Evolutionary conservation across 2,329 filamentous ascomycete species (phyloP), one percentile per base, ranked within the genome.

Genomic region (Aspergillus costaricaensis): DNA sequence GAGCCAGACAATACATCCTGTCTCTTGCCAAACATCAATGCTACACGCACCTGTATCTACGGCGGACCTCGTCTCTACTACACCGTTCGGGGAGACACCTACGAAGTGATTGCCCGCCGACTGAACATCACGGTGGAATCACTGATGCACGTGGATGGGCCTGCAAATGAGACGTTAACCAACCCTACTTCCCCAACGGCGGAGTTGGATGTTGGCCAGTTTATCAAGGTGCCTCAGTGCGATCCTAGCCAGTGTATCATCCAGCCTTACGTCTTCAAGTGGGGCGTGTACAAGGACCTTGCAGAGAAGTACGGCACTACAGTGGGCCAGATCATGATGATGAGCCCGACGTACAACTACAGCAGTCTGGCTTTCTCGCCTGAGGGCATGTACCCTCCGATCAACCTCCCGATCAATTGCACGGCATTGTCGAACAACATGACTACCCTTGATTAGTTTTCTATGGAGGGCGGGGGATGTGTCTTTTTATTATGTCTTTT

Each of bases 311-410:
- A 57, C 21, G 62, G 58, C 6, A 61, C 62, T 7, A 68, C 66
- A 1, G 62, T 65, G 12, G 64, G 66, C 0, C 66, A 66, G 43
- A 59, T 66, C 12, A 62, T 62, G 60, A 65, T 63, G 61, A 43
- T 66, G 15, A 67, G 59, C 19, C 66, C 64, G 38, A 67, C 66
- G 6, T 67, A 67, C 57, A 65, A 67, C 21, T 54, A 41, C 21
- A 54, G 51, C 39, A 54, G 41, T 23, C 10, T 44, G 19, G 41
- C 21, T 41, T 54, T 27, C 15, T 41, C 19, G 1, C 10, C 8
- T 36, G 23, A 15, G 36, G 51, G 7, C 36, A 39, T 23, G 19
- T 54, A 19, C 8, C 51, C 51, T 7, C 36, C 51, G 0, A 54
- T 54, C 21, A 41, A 54, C n/a, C 10, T 54, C 4, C 32, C 51